Evolutionary conservation across 371 early-diverging fungal species (phyloP).

Genomic region (Gilbertella persicaria): DNA sequence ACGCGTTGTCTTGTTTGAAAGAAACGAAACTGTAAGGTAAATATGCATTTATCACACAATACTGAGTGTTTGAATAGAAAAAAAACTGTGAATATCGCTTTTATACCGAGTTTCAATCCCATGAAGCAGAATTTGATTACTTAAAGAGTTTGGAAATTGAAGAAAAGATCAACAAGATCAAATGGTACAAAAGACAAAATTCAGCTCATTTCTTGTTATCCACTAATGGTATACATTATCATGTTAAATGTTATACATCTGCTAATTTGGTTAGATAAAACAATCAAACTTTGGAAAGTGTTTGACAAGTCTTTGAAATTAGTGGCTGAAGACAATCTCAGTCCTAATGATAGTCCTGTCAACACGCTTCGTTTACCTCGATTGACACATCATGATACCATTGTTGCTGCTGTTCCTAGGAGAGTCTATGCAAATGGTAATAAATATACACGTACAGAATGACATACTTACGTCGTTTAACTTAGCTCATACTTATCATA

Average conservation of each 20-base stretch:
- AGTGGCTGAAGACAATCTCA: constrained; percentile 85
- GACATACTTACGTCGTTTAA: background rate
- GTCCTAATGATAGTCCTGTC: constrained; percentile 29
- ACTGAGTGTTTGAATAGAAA: constrained; percentile 64
- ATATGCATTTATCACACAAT: background rate
- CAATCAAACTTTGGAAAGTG: constrained; percentile 99
- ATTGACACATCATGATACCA: constrained; percentile 90
- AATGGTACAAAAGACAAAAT: constrained; percentile 95
- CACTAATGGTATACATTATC: constrained; percentile 80
- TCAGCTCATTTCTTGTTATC: constrained; percentile 95
- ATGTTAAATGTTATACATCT: no score
- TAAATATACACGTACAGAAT: background rate
- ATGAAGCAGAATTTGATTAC: constrained; percentile 99
- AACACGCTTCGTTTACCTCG: constrained; percentile 77
- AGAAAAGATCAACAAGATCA: constrained; percentile 99
- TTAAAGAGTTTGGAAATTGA: constrained; percentile 99
- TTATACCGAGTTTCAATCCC: constrained; percentile 98
- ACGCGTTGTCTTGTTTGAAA: constrained; percentile 95
- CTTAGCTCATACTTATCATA: constrained; percentile 96
- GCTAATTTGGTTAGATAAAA: constrained; percentile 89
- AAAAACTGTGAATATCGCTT: constrained; percentile 99
- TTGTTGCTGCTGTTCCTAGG: constrained; percentile 93
- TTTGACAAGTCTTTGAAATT: constrained; percentile 95
- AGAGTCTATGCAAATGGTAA: constrained; percentile 90
- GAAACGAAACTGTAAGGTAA: constrained; percentile 88